Evolutionary conservation across 441 rosid genomes (phyloP).

Genomic region (Manihot esculenta): DNA sequence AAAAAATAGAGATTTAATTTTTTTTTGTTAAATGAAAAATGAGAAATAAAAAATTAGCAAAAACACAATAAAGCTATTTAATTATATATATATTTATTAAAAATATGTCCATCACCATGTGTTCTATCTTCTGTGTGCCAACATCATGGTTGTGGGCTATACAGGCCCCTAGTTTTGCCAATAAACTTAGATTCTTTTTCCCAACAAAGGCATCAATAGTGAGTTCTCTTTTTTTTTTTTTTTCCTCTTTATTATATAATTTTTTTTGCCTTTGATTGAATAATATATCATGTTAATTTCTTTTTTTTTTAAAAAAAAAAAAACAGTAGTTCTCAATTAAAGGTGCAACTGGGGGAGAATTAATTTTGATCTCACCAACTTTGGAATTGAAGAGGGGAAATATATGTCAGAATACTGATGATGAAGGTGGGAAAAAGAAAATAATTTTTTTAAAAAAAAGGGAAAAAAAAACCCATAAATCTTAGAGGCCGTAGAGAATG

Average conservation of each 20-base stretch:
- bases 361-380: constrained; percentile 5
- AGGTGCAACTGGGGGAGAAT: not conserved
- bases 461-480: not conserved
- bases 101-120: too few relatives aligned
- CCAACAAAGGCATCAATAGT: too few relatives aligned
- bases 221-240: not conserved
- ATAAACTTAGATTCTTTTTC: too few relatives aligned
- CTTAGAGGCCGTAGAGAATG: not conserved
- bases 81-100: too few relatives aligned
- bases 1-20: not conserved
- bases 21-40: not conserved
- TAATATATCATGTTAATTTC: too few relatives aligned
- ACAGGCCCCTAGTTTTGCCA: too few relatives aligned
- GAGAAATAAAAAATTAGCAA: too few relatives aligned
- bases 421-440: not conserved
- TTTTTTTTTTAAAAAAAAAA: not conserved
- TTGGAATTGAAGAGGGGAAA: not conserved
- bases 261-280: too few relatives aligned
- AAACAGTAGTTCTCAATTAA: not conserved
- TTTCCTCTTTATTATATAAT: too few relatives aligned
- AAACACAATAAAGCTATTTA: too few relatives aligned
- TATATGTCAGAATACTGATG: constrained; percentile 2
- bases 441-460: not conserved
- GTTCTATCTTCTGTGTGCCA: too few relatives aligned
- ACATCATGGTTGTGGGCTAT: too few relatives aligned